These are phyloP conservation scores for Cotoneaster glaucophyllus DNA, from an alignment of 306 rosid species.

Conservation along the genomic window DNA sequence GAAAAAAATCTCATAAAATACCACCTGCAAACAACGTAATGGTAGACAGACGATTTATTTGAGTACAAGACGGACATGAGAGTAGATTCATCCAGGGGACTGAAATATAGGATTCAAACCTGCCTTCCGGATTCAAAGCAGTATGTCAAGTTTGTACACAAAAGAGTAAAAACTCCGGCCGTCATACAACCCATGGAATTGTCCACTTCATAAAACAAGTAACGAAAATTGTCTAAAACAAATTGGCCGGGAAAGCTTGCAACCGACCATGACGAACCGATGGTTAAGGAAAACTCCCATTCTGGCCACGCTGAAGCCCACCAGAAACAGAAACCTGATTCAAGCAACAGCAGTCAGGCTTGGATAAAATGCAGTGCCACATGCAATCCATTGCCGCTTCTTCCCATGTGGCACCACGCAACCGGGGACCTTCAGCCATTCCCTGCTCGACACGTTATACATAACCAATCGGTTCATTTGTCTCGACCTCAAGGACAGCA, in stretches of 20 bases:
- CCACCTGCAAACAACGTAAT: not conserved
- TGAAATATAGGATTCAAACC: not conserved
- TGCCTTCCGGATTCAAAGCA: conserved; percentile 21
- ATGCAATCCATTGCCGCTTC: conserved; percentile 61
- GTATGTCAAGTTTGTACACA: conserved; percentile 22
- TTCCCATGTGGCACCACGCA: conserved; percentile 56
- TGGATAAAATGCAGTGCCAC: conserved; percentile 80
- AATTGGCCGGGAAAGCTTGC: conserved; percentile 17
- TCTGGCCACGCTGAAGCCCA: conserved; percentile 16
- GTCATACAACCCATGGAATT: conserved; percentile 17
- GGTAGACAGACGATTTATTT: not conserved
- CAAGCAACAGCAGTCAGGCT: conserved; percentile 60
- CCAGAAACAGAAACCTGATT: conserved; percentile 20
- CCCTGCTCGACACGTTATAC: conserved; percentile 53
- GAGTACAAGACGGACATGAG: not conserved
- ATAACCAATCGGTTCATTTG: conserved; percentile 67
- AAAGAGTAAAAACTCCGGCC: not conserved
- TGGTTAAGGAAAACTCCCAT: not conserved
- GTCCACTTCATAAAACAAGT: conserved; percentile 26
- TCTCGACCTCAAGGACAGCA: conserved; percentile 72
- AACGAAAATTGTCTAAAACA: conserved; percentile 20
- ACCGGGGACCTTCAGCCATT: conserved; percentile 84
- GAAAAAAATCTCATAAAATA: not conserved
- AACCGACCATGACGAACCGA: conserved; percentile 16
- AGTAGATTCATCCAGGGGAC: not conserved